A percentile compares a stretch with the other conserved stretches of the same genome.
These are phyloP conservation scores for Cutaneotrichosporon dermatis DNA, from an alignment of 1,284 basidiomycete species.

Conservation along the genomic window DNA sequence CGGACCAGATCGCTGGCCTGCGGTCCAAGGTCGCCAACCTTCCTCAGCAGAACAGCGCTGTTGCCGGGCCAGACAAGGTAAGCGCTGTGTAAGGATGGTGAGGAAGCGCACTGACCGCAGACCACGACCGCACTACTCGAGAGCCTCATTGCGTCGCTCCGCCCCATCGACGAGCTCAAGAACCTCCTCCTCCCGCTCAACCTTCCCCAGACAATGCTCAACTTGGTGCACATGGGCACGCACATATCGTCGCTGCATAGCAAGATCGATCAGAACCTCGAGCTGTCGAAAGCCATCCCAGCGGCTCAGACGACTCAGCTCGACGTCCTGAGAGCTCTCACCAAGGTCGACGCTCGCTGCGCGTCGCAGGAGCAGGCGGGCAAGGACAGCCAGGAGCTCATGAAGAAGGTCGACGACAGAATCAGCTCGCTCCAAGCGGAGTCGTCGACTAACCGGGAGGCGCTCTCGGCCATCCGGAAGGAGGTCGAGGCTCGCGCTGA, in stretches of 20 bases:
- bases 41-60: not conserved
- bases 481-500: not conserved
- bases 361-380: not conserved
- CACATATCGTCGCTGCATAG: conserved; percentile 2
- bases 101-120: conserved; percentile 1
- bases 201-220: not conserved
- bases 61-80: not conserved
- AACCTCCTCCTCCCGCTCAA: conserved; percentile 6
- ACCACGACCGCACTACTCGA: conserved; percentile 17
- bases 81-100: too few relatives aligned
- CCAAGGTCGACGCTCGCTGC: not conserved
- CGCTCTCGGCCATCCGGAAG: not conserved
- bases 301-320: not conserved
- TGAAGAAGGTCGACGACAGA: not conserved
- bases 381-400: not conserved
- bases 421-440: not conserved
- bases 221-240: not conserved
- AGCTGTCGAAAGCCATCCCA: not conserved
- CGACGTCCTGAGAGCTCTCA: not conserved
- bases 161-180: conserved; percentile 18
- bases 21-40: not conserved
- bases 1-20: not conserved
- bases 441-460: too few relatives aligned
- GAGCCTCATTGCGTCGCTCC: conserved; percentile 22
- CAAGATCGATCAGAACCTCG: conserved; percentile 3